Percentiles rank a stretch among this genome's conserved stretches.
phyloP scores from a whole-genome alignment of 2,329 filamentous ascomycete genomes.

The Lizonia empirigonia region DNA sequence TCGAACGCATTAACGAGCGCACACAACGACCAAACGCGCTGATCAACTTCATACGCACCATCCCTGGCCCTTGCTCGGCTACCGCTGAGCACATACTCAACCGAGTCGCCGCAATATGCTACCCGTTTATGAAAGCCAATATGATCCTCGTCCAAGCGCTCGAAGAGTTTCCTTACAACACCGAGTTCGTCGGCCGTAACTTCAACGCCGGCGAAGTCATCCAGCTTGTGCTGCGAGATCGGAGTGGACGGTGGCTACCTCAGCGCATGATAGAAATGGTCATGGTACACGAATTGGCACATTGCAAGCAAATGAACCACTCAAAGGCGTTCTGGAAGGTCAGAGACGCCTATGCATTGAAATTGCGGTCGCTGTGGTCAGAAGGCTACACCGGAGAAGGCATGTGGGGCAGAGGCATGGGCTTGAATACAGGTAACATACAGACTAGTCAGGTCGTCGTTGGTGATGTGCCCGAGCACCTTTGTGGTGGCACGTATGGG shows the following conservation, averaged over 20 bases:
- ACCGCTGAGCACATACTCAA: slow-evolving; percentile 45
- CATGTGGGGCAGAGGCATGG: slow-evolving; percentile 76
- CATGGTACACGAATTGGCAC: slow-evolving; percentile 91
- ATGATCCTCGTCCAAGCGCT: slow-evolving; percentile 59
- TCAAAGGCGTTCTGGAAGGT: slow-evolving; percentile 80
- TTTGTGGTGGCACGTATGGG: slow-evolving; percentile 81
- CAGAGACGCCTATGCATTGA: slow-evolving; percentile 71
- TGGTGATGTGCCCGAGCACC: slow-evolving; percentile 58
- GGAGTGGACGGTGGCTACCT: slow-evolving; percentile 71
- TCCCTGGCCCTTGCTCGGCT: slow-evolving; percentile 60
- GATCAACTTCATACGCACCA: slow-evolving; percentile 84
- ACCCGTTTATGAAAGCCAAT: slow-evolving; percentile 61
- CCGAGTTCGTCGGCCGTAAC: slow-evolving; percentile 84
- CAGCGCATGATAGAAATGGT: slow-evolving; percentile 90
- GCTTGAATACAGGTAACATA: slow-evolving; percentile 57
- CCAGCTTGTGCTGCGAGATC: slow-evolving; percentile 78
- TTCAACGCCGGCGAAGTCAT: slow-evolving; percentile 90
- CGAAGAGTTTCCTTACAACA: slow-evolving; percentile 81
- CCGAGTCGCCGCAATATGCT: slow-evolving; percentile 69
- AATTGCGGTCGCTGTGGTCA: slow-evolving; percentile 73
- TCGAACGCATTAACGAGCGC: slow-evolving; percentile 78
- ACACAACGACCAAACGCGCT: slow-evolving; percentile 74
- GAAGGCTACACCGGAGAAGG: slow-evolving; percentile 79
- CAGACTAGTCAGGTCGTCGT: slow-evolving; percentile 32
- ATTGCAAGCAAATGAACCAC: slow-evolving; percentile 93